phyloP scores from a whole-genome alignment of 305 asterid genomes.

The Solanum hybrid region DNA sequence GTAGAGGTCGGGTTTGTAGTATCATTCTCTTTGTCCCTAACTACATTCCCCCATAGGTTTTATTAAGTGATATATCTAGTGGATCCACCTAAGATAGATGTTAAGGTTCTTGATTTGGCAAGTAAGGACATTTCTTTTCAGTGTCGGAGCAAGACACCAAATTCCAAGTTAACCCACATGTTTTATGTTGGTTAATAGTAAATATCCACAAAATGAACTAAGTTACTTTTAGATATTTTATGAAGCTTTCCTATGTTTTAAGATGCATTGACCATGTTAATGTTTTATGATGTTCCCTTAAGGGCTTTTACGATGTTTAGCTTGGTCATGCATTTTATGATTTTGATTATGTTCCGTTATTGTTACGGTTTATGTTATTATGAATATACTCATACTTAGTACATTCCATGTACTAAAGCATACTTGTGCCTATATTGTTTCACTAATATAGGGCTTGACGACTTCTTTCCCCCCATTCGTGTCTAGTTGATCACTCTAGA shows the following conservation, averaged over 20 bases:
- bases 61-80: not conserved
- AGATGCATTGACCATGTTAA: not conserved
- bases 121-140: not conserved
- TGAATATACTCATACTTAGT: not conserved
- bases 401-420: not conserved
- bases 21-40: not conserved
- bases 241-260: not conserved
- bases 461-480: not conserved
- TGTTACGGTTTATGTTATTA: not conserved
- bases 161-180: not conserved
- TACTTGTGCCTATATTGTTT: not conserved
- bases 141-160: not conserved
- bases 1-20: not conserved
- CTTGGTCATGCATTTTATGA: not conserved
- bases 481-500: not conserved
- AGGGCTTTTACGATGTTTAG: not conserved
- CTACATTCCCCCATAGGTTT: not conserved
- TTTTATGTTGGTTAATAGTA: not conserved
- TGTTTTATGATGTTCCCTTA: not conserved
- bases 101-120: not conserved
- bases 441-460: not conserved
- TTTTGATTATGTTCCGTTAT: too few relatives aligned
- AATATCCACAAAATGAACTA: not conserved
- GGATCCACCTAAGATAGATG: not conserved
- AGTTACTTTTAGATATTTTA: too few relatives aligned